Percentiles rank a stretch among this genome's conserved stretches.
phyloP scores from a whole-genome alignment of 2,329 filamentous ascomycete species.

The Hymenoscyphus albidus region DNA sequence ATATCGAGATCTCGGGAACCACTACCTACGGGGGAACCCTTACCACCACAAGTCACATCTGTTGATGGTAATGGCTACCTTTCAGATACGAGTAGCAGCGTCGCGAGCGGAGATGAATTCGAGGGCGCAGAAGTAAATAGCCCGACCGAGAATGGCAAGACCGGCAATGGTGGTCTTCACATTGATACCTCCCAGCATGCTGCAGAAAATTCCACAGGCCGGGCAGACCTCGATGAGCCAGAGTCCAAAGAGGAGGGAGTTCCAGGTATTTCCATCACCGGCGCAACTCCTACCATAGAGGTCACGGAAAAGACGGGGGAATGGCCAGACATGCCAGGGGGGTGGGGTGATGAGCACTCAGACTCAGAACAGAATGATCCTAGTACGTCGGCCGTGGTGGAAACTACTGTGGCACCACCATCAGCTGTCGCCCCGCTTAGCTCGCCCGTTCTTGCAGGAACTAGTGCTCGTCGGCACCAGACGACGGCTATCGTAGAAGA shows the following conservation, averaged over 20 bases:
- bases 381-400: slow-evolving; percentile 22
- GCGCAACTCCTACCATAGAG: slow-evolving; percentile 44
- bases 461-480: slow-evolving; percentile 39
- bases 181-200: background rate
- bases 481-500: slow-evolving; percentile 29
- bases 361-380: slow-evolving; percentile 20
- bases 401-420: slow-evolving; percentile 24
- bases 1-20: slow-evolving; percentile 59
- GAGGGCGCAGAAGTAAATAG: slow-evolving; percentile 3
- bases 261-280: slow-evolving; percentile 44
- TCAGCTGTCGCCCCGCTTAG: slow-evolving; percentile 8
- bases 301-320: slow-evolving; percentile 33
- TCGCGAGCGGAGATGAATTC: slow-evolving; percentile 33
- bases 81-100: slow-evolving; percentile 52
- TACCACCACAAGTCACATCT: slow-evolving; percentile 68
- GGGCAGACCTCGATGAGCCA: slow-evolving; percentile 7
- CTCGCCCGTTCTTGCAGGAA: slow-evolving; percentile 17
- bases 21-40: slow-evolving; percentile 47
- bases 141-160: slow-evolving; percentile 2
- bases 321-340: slow-evolving; percentile 47
- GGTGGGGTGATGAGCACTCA: slow-evolving; percentile 53
- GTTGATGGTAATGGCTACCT: slow-evolving; percentile 62
- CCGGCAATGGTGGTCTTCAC: background rate
- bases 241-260: slow-evolving; percentile 25
- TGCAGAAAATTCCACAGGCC: background rate